These are phyloP conservation scores for Penicilliopsis zonata DNA, from an alignment of 495 filamentous ascomycete genomes.

Conservation along the genomic window DNA sequence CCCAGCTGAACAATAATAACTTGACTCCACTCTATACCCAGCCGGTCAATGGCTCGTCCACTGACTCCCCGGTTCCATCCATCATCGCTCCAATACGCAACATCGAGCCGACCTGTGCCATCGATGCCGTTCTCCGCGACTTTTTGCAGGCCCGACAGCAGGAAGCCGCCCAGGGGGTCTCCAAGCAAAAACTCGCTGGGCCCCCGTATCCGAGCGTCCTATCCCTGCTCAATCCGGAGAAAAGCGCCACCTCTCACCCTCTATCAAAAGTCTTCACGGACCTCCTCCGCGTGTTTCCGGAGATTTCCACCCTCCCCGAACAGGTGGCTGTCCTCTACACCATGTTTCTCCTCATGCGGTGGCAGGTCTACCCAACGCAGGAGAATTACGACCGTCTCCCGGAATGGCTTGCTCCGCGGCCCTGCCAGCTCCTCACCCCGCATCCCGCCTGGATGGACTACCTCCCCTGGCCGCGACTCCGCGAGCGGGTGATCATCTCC, in stretches of 20 bases:
- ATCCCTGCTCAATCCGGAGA: conserved; percentile 56
- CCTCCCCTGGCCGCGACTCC: conserved; percentile 62
- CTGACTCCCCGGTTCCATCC: conserved; percentile 16
- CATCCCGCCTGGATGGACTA: conserved; percentile 75
- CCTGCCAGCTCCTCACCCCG: conserved; percentile 44
- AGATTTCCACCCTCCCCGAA: conserved; percentile 56
- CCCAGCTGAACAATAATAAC: too few relatives aligned
- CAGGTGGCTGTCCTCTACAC: conserved; percentile 64
- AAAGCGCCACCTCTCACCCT: conserved; percentile 49
- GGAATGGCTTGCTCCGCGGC: conserved; percentile 48
- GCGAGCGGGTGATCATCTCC: conserved; percentile 42
- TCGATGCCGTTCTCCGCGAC: conserved; percentile 65
- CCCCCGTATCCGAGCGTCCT: conserved; percentile 67
- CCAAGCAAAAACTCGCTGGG: conserved; percentile 49
- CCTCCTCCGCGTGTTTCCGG: conserved; percentile 63
- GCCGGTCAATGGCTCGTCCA: conserved; percentile 8
- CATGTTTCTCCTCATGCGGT: conserved; percentile 79
- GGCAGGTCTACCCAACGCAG: conserved; percentile 61
- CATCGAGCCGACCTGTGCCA: conserved; percentile 50
- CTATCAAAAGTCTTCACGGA: conserved; percentile 75
- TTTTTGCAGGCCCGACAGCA: conserved; percentile 59
- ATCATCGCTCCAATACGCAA: conserved; percentile 44
- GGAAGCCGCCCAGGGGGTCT: conserved; percentile 47
- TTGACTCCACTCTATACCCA: conserved; percentile 17
- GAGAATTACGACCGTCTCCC: conserved; percentile 66